Percentiles rank a stretch among this genome's conserved stretches.
Evolutionary conservation across 805 yeast species (phyloP).

Genomic region (Pichia occidentalis): DNA sequence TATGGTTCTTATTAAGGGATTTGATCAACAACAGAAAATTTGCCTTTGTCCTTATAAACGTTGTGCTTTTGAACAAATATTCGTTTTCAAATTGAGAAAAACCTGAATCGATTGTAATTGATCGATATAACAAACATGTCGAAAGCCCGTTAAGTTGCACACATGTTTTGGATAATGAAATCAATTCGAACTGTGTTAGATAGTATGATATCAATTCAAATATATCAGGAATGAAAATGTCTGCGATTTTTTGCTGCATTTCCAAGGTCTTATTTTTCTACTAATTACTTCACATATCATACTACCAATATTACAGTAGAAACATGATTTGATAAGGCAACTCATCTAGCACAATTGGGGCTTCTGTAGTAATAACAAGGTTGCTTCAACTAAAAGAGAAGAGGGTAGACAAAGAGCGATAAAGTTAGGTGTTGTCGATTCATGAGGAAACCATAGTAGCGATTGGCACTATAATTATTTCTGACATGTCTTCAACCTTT

Average conservation of each 20-base stretch:
- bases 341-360: too few relatives aligned
- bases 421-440: neutral
- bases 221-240: constrained; percentile 19
- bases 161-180: constrained; percentile 14
- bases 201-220: constrained; percentile 14
- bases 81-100: constrained; percentile 25
- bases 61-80: constrained; percentile 9
- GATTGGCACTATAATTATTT: too few relatives aligned
- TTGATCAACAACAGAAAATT: constrained; percentile 7
- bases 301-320: too few relatives aligned
- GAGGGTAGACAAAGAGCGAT: neutral
- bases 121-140: constrained; percentile 15
- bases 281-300: too few relatives aligned
- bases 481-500: too few relatives aligned
- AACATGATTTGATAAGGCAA: too few relatives aligned
- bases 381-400: too few relatives aligned
- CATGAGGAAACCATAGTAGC: neutral
- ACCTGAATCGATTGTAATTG: constrained; percentile 21
- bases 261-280: too few relatives aligned
- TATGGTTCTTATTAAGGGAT: neutral
- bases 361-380: too few relatives aligned
- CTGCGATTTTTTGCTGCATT: neutral
- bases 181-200: constrained; percentile 24
- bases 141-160: constrained; percentile 10
- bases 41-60: constrained; percentile 11